Conservation (phyloP, 257 asterid genomes). For the Plantago elongata region DNA sequence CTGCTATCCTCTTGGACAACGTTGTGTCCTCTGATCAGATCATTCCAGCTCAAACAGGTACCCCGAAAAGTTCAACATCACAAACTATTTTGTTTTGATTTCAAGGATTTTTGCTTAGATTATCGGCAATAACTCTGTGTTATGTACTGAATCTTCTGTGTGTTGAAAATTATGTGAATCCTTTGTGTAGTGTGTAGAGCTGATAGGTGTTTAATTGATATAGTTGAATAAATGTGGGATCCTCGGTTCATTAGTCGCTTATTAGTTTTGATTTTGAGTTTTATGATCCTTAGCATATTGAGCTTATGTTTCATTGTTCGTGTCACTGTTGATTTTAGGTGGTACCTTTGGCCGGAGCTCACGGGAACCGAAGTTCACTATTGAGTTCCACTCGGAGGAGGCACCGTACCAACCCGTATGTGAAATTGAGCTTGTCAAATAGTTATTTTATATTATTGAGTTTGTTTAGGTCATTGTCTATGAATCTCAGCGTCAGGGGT, state of each 20-base stretch:
- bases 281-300: background rate
- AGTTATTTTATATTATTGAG: slow-evolving; percentile 13
- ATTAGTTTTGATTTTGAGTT: slow-evolving; percentile 6
- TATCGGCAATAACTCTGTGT: slow-evolving; percentile 1
- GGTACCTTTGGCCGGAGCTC: slow-evolving; percentile 69
- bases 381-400: slow-evolving; percentile 80
- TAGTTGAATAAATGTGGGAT: background rate
- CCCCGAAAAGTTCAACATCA: background rate
- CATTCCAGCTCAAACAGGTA: slow-evolving; percentile 51
- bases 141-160: background rate
- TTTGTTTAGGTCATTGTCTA: slow-evolving; percentile 4
- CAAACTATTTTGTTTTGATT: background rate
- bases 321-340: slow-evolving; percentile 37
- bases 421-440: slow-evolving; percentile 12
- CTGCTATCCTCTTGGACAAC: slow-evolving; percentile 20
- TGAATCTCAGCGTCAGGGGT: slow-evolving; percentile 1
- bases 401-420: slow-evolving; percentile 80
- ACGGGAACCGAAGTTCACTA: slow-evolving; percentile 81
- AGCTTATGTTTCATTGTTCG: background rate
- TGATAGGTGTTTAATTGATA: too few species aligned
- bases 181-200: too few species aligned
- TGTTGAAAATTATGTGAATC: background rate
- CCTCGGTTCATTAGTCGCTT: slow-evolving; percentile 10
- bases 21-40: slow-evolving; percentile 38
- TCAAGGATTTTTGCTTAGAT: background rate